A percentile compares a stretch with the other conserved stretches of the same genome.
These are phyloP conservation scores for Sclerotinia borealis DNA, from an alignment of 2,329 filamentous ascomycete genomes.

Conservation along the genomic window DNA sequence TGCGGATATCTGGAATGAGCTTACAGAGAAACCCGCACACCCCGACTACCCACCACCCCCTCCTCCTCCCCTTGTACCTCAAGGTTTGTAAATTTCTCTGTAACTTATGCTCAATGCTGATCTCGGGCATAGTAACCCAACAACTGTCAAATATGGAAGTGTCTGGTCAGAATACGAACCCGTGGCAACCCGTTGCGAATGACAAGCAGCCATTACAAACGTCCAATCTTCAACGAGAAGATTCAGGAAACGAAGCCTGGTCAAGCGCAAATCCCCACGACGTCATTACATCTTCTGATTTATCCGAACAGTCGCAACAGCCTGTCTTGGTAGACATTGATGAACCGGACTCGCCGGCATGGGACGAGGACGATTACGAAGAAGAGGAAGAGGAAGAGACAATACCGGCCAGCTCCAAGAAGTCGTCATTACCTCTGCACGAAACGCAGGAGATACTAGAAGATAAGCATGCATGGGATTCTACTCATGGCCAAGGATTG, in stretches of 20 bases:
- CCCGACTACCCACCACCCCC: slow-evolving; percentile 18
- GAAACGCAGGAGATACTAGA: slow-evolving; percentile 23
- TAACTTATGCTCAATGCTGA: not conserved
- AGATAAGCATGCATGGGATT: slow-evolving; percentile 28
- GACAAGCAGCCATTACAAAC: slow-evolving; percentile 20
- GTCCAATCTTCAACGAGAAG: slow-evolving; percentile 18
- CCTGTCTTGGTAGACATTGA: slow-evolving; percentile 27
- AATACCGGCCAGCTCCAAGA: not conserved
- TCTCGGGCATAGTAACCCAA: slow-evolving; percentile 14
- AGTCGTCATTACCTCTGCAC: slow-evolving; percentile 13
- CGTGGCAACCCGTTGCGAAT: slow-evolving; percentile 29
- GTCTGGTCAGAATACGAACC: slow-evolving; percentile 27
- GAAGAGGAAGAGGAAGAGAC: slow-evolving; percentile 3
- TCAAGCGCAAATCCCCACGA: slow-evolving; percentile 7
- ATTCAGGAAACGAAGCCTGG: slow-evolving; percentile 30
- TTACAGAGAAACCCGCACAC: slow-evolving; percentile 14
- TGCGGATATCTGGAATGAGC: slow-evolving; percentile 26
- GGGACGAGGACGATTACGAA: slow-evolving; percentile 29
- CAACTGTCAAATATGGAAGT: slow-evolving; percentile 26
- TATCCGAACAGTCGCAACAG: slow-evolving; percentile 12
- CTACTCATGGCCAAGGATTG: slow-evolving; percentile 14
- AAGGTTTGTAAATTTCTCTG: slow-evolving; percentile 15
- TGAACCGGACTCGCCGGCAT: slow-evolving; percentile 30
- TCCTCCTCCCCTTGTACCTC: slow-evolving; percentile 16
- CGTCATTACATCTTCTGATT: not conserved